Base-by-base conservation (phyloP, 1,139 yeast genomes). In the Debaryomyces sp. region DNA sequence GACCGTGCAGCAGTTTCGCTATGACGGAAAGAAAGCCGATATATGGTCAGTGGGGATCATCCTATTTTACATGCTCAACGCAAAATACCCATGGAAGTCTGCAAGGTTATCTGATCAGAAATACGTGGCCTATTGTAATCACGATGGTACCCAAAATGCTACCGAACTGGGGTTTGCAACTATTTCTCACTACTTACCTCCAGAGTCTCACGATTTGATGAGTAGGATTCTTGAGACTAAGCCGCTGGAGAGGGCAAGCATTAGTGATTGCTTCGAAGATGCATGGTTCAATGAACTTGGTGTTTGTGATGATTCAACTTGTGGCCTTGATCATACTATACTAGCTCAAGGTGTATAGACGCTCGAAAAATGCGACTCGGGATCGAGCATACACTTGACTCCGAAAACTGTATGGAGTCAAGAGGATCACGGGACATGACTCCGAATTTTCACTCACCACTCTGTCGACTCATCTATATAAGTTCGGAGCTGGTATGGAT, bases 1-100 rank as follows among this genome's bases (percentile, higher is more conserved):
- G 57, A 70, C 77, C 17, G 68, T 67, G 39, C 50, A 59, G 13
- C 48, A 46, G 12, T 54, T 80, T 9, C 57, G 55, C 12, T 81
- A 81, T 55, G 66, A 72, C 48, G 80, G 82, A 0, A 61, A 57
- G 43, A 61, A 60, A 29, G 67, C 70, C 6, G 85, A 81, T 53
- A 58, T 77, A 9, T 81, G 85, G 85, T 73, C 83, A 0, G 51
- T 78, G 35, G 84, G 80, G 0, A 66, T 79, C 1, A 61, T 79
- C 2, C 56, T 77, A 2, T 70, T 67, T 49, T 72, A 67, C 52
- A 54, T 76, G 50, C 15, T 67, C 3, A 55, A 58, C 22, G 51
- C 55, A 22, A 54, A 46, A 26, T 64, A 59, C 42, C 78, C 78
- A 4, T 76, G 81, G 80, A 61, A 62, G 50, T 51, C 56, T 38